Conservation (phyloP, 2,329 filamentous ascomycete species). For the Colletotrichum gigasporum region DNA sequence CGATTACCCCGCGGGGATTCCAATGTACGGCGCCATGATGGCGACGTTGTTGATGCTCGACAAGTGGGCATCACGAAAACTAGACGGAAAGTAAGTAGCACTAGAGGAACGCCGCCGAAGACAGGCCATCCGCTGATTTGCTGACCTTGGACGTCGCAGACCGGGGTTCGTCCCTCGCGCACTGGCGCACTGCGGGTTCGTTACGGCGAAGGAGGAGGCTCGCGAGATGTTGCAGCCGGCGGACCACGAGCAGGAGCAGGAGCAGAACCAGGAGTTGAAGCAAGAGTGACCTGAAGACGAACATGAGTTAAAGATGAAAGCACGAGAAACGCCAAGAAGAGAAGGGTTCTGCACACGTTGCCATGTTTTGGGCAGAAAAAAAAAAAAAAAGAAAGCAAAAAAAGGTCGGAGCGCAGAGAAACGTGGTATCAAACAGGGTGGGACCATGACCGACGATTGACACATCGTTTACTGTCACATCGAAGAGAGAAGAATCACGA, state of each 20-base stretch:
- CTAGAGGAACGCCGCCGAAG: constrained; percentile 10
- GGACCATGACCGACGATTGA: constrained; percentile 10
- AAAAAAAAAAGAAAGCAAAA: too few relatives aligned
- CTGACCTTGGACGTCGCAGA: constrained; percentile 20
- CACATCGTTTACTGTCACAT: constrained; percentile 17
- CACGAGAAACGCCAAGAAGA: not conserved
- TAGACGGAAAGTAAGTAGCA: constrained; percentile 25
- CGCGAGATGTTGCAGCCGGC: constrained; percentile 1
- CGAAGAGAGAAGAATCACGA: not conserved
- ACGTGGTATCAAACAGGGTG: not conserved
- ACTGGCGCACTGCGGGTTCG: constrained; percentile 20
- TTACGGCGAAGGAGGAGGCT: constrained; percentile 11
- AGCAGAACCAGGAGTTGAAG: constrained; percentile 18
- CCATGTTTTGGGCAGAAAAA: not conserved
- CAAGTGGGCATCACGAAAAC: constrained; percentile 32
- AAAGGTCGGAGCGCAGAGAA: too few relatives aligned
- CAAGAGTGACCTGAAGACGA: too few relatives aligned
- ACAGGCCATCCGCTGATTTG: constrained; percentile 11
- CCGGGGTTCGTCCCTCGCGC: constrained; percentile 24
- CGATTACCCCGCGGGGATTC: constrained; percentile 28
- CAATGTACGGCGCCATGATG: constrained; percentile 1
- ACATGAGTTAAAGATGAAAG: not conserved
- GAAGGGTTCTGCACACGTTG: constrained; percentile 16
- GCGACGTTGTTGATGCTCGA: constrained; percentile 11
- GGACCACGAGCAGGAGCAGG: constrained; percentile 8